These are phyloP conservation scores for Leptographium flavum DNA, from an alignment of 2,329 filamentous ascomycete species.

Conservation along the genomic window DNA sequence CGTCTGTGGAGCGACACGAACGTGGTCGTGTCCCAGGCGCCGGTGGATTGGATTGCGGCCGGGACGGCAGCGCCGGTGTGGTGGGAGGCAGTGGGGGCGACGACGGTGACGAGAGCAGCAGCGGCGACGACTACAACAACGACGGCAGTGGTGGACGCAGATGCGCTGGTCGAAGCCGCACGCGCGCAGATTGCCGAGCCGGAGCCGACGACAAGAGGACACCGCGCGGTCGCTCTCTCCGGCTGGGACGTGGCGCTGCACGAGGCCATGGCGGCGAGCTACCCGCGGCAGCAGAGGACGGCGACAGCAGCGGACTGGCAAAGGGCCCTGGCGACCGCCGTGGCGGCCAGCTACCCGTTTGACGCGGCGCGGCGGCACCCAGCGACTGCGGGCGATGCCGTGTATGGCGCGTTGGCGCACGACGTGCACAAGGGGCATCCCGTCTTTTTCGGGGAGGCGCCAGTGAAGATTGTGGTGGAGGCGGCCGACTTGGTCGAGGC, in stretches of 20 bases:
- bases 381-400: constrained; percentile 13
- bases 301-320: too few relatives aligned
- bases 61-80: too few relatives aligned
- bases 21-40: too few relatives aligned
- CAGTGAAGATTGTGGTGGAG: constrained; percentile 12
- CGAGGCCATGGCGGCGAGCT: constrained; percentile 19
- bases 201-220: constrained; percentile 3
- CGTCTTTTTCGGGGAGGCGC: constrained; percentile 18
- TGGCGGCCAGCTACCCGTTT: constrained; percentile 18
- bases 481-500: constrained; percentile 6
- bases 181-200: too few relatives aligned
- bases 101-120: too few relatives aligned
- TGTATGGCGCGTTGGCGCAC: constrained; percentile 12
- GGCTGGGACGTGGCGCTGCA: constrained; percentile 23
- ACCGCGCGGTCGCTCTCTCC: constrained; percentile 5
- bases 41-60: too few relatives aligned
- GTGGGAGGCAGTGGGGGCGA: too few relatives aligned
- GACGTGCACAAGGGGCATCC: constrained; percentile 18
- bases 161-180: too few relatives aligned
- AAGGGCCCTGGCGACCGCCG: constrained; percentile 18
- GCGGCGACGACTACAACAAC: too few relatives aligned
- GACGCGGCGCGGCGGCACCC: constrained; percentile 19
- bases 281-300: too few relatives aligned
- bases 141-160: too few relatives aligned
- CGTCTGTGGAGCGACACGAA: constrained; percentile 17